Conservation (phyloP, 306 rosid genomes). For the Albizia julibrissin region DNA sequence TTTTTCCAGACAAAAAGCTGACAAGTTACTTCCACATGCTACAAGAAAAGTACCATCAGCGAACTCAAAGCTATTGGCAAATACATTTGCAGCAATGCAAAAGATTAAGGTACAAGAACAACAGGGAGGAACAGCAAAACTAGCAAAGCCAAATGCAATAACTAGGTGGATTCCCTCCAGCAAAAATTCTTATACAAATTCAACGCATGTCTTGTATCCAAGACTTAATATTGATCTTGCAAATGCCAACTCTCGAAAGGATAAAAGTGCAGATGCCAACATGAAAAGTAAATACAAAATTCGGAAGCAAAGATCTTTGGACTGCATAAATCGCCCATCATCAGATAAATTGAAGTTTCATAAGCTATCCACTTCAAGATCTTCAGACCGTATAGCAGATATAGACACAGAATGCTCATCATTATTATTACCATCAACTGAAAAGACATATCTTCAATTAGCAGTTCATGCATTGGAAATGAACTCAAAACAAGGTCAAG, state of each 20-base stretch:
- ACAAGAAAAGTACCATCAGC: constrained; percentile 58
- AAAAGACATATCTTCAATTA: constrained; percentile 42
- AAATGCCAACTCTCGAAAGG: constrained; percentile 48
- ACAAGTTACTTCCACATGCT: constrained; percentile 52
- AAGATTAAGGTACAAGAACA: constrained; percentile 70
- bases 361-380: not conserved
- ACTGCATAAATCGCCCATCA: constrained; percentile 10
- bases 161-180: constrained; percentile 86
- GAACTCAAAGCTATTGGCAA: constrained; percentile 51
- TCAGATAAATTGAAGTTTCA: not conserved
- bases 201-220: constrained; percentile 84
- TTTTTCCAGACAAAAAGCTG: constrained; percentile 54
- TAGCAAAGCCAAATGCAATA: constrained; percentile 70
- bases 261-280: constrained; percentile 54
- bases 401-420: constrained; percentile 42
- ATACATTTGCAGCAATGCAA: constrained; percentile 52
- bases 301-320: constrained; percentile 54
- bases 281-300: constrained; percentile 48
- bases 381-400: constrained; percentile 39
- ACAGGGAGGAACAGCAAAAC: constrained; percentile 57
- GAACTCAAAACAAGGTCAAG: constrained; percentile 38
- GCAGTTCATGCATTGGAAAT: constrained; percentile 28
- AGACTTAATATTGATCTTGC: constrained; percentile 61
- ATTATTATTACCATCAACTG: constrained; percentile 38
- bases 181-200: constrained; percentile 70